Conservation (phyloP, 768 basidiomycete species). For the Suillus decipiens region DNA sequence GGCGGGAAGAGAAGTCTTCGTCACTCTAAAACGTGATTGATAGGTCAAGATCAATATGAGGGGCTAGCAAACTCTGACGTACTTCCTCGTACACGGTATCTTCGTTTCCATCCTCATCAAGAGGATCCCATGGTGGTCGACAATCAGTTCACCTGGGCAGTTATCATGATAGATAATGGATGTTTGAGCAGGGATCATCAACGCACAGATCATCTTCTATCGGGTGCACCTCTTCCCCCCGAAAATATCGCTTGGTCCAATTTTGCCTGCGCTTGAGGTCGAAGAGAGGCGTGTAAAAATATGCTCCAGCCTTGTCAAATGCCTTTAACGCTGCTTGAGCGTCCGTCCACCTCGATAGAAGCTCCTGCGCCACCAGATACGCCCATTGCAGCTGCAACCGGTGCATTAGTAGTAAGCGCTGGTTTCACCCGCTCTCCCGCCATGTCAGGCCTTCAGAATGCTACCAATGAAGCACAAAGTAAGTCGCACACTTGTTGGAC, state of each 20-base stretch:
- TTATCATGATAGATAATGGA: neutral
- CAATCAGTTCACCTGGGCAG: constrained; percentile 22
- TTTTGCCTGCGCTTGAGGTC: constrained; percentile 20
- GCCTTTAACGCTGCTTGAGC: constrained; percentile 20
- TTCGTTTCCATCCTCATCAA: constrained; percentile 27
- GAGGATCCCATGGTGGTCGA: constrained; percentile 23
- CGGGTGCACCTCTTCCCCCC: constrained; percentile 10
- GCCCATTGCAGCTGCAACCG: constrained; percentile 14
- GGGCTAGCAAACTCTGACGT: neutral
- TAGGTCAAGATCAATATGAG: neutral
- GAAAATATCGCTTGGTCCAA: constrained; percentile 10
- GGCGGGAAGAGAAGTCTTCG: neutral
- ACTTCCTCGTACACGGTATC: constrained; percentile 15
- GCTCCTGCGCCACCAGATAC: constrained; percentile 15
- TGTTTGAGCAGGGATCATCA: neutral
- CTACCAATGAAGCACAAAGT: neutral
- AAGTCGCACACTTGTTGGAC: constrained; percentile 23
- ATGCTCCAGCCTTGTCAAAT: constrained; percentile 20
- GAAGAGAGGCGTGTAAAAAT: constrained; percentile 31
- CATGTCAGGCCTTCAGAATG: constrained; percentile 5
- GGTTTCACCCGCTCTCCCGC: constrained; percentile 27
- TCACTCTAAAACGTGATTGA: neutral
- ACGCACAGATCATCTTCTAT: constrained; percentile 20
- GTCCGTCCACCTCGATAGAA: constrained; percentile 24
- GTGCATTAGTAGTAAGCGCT: constrained; percentile 19